phyloP scores from a whole-genome alignment of 345 rosid species.

The Euphorbia pulcherrima region DNA sequence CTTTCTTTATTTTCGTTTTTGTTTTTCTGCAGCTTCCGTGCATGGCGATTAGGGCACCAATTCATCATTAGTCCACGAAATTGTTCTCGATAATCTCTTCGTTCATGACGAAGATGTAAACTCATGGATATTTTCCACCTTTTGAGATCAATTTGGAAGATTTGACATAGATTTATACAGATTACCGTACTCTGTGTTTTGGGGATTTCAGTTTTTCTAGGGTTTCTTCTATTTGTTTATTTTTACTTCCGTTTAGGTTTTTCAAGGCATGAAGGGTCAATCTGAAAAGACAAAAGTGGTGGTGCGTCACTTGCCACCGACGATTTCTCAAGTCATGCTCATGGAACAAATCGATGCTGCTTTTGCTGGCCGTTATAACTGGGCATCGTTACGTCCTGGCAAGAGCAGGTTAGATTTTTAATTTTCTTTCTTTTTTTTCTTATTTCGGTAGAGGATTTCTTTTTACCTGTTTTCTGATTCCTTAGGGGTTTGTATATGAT shows the following conservation, averaged over 20 bases:
- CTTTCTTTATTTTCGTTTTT: too few species aligned
- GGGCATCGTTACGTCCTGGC: constrained; percentile 60
- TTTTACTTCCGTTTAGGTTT: constrained; percentile 10
- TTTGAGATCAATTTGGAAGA: neutral
- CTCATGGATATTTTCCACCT: constrained; percentile 14
- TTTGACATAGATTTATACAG: neutral
- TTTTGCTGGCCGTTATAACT: constrained; percentile 55
- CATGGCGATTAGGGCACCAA: constrained; percentile 18
- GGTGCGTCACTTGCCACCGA: constrained; percentile 68
- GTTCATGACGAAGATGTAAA: constrained; percentile 32
- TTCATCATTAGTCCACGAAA: constrained; percentile 14
- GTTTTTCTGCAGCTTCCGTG: neutral
- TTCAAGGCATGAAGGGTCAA: constrained; percentile 42
- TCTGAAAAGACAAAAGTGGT: constrained; percentile 70
- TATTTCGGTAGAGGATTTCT: neutral
- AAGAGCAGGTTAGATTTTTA: constrained; percentile 48
- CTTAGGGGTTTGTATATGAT: neutral
- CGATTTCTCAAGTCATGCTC: constrained; percentile 43
- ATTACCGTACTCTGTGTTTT: neutral
- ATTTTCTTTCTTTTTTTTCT: neutral
- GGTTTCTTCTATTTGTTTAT: constrained; percentile 17
- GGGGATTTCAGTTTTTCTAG: constrained; percentile 29
- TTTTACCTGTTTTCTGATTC: neutral
- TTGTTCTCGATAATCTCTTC: constrained; percentile 11
- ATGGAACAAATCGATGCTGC: constrained; percentile 51